Evolutionary conservation across 108 stramenopile genomes (phyloP), one percentile per base, ranked within the genome.

Genomic region (Schizochytrium sp.): DNA sequence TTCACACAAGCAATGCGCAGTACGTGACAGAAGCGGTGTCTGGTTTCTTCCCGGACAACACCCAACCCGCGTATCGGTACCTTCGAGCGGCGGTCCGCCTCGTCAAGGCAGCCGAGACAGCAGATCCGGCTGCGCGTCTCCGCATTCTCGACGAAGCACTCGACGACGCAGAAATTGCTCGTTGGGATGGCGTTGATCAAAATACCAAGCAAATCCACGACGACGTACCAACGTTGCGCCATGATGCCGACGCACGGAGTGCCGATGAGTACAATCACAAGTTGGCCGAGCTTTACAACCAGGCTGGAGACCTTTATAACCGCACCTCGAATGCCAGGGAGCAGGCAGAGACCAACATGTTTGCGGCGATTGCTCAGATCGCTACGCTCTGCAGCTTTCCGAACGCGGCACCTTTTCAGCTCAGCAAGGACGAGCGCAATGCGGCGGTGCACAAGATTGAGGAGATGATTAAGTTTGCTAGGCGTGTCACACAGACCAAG

Each of bases 181-280:
- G 76, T 6, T 83, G 76, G 76, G 76, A 83, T 16, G 76, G 76
- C 48, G 51, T 83, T 53, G 76, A 83, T 45, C 48, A 53, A 45
- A 83, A 83, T 3, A 83, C 18, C n/a, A 23, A 53, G n/a, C 18
- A 83, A 23, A 25, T 83, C 28, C 45, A 83, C n/a, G 76, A 6
- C 48, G 76, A 53, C 25, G 45, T 83, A 0, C 76, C 51, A 43
- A 47, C 44, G 8, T 45, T 83, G n/a, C 76, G 76, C n/a, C 19
- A 12, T 23, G 76, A 83, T 23, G 76, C 51, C 45, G 4, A 53
- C 76, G 76, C 76, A 16, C 45, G 76, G 14, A 83, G 76, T 45
- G 18, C 76, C n/a, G 76, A 83, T 23, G 76, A 83, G 51, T 83
- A 83, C 76, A 83, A 83, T 23, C 76, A 83, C 51, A 83, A 83